phyloP scores from a whole-genome alignment of 1,139 yeast genomes.

The Candida tetrigidarum region DNA sequence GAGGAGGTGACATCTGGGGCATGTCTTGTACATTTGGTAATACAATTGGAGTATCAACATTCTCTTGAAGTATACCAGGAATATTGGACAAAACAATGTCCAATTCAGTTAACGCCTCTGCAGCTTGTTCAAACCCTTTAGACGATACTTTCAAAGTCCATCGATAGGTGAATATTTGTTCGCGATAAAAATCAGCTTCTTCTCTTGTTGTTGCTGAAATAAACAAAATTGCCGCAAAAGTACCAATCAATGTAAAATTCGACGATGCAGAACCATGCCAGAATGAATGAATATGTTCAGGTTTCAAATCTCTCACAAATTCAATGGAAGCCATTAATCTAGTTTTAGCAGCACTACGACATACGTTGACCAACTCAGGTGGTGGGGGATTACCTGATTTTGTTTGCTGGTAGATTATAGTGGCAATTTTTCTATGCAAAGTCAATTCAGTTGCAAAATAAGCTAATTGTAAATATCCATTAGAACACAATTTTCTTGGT shows the following conservation, averaged over 20 bases:
- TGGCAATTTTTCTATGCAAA: constrained; percentile 77
- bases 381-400: constrained; percentile 48
- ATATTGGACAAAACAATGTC: constrained; percentile 68
- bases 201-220: constrained; percentile 62
- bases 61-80: constrained; percentile 64
- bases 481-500: constrained; percentile 63
- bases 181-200: constrained; percentile 66
- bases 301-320: constrained; percentile 72
- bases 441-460: constrained; percentile 89
- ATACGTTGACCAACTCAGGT: constrained; percentile 63
- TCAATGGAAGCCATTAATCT: constrained; percentile 81
- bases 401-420: constrained; percentile 54
- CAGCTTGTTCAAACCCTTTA: constrained; percentile 75
- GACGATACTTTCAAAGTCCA: constrained; percentile 75
- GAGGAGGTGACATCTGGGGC: constrained; percentile 7
- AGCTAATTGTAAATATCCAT: constrained; percentile 80
- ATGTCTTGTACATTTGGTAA: constrained; percentile 36
- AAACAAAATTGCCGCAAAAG: constrained; percentile 80
- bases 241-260: constrained; percentile 79
- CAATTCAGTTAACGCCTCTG: constrained; percentile 66
- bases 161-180: constrained; percentile 72
- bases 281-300: constrained; percentile 83
- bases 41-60: constrained; percentile 43
- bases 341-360: constrained; percentile 84
- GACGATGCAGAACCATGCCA: constrained; percentile 87